A percentile compares a stretch with the other conserved stretches of the same genome.
Evolutionary conservation across 805 yeast genomes (phyloP).

Genomic region (Teunomyces kruisii): DNA sequence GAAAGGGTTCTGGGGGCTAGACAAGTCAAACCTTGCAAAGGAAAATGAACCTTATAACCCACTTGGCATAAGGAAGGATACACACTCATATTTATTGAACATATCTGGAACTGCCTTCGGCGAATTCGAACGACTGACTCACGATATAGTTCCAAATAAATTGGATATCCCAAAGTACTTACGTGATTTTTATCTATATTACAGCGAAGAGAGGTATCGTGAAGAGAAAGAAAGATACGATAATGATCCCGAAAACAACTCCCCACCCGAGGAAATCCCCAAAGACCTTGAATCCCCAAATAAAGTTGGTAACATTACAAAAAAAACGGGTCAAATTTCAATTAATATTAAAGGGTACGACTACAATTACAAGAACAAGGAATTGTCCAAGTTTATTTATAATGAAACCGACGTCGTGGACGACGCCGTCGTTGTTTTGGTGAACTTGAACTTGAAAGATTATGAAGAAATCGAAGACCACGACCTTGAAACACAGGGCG

Average conservation of each 20-base stretch:
- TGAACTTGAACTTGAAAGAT: constrained; percentile 38
- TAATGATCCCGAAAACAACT: constrained; percentile 25
- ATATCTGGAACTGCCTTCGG: constrained; percentile 37
- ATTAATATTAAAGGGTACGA: constrained; percentile 21
- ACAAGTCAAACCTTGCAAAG: constrained; percentile 12
- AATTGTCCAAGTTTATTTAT: constrained; percentile 11
- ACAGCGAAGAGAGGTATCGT: constrained; percentile 22
- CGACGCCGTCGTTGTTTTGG: constrained; percentile 34
- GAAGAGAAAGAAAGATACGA: constrained; percentile 27
- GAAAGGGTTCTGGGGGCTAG: constrained; percentile 49
- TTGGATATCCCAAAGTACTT: constrained; percentile 31
- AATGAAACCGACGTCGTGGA: constrained; percentile 13
- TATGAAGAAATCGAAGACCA: constrained; percentile 49
- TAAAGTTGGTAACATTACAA: constrained; percentile 31
- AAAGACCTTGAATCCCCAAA: constrained; percentile 6
- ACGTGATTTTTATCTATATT: constrained; percentile 26
- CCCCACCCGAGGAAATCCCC: constrained; percentile 12
- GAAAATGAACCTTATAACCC: constrained; percentile 16
- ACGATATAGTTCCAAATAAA: constrained; percentile 13
- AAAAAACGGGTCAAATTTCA: constrained; percentile 23
- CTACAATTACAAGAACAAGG: constrained; percentile 23
- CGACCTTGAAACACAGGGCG: constrained; percentile 52
- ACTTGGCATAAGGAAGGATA: constrained; percentile 9
- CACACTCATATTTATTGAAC: constrained; percentile 31
- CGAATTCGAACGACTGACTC: constrained; percentile 19